Percentiles rank a stretch among this genome's conserved stretches.
phyloP scores from a whole-genome alignment of 306 rosid genomes.

The Cicer cuneatum region DNA sequence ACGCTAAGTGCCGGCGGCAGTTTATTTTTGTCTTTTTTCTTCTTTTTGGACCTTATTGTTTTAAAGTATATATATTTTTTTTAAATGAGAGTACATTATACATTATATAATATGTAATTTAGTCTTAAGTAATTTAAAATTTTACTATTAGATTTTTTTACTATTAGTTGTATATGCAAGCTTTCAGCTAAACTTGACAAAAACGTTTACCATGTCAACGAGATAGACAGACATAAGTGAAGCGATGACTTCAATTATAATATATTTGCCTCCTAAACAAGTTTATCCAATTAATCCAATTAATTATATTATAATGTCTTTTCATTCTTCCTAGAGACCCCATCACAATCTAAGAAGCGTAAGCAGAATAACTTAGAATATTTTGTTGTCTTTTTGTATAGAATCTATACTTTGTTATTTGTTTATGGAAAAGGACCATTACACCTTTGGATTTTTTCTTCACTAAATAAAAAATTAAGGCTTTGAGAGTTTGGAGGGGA shows the following conservation, averaged over 20 bases:
- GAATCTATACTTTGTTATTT: slow-evolving; percentile 14
- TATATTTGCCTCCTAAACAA: slow-evolving; percentile 41
- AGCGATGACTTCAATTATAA: slow-evolving; percentile 35
- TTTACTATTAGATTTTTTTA: background rate
- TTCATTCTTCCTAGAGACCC: slow-evolving; percentile 45
- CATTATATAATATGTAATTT: background rate
- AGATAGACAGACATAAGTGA: slow-evolving; percentile 36
- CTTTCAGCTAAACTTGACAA: slow-evolving; percentile 43
- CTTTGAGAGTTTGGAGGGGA: too few relatives aligned
- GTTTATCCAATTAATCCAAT: slow-evolving; percentile 17
- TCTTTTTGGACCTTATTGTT: background rate
- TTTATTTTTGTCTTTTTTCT: background rate
- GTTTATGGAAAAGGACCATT: background rate
- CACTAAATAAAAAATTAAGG: background rate
- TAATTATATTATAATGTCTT: slow-evolving; percentile 43
- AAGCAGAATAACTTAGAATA: slow-evolving; percentile 24
- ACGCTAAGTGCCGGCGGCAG: slow-evolving; percentile 22
- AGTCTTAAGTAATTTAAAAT: background rate
- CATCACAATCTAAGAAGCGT: slow-evolving; percentile 41
- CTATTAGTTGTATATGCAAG: background rate
- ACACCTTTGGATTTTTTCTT: slow-evolving; percentile 18
- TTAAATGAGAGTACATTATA: background rate
- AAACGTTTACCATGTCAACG: slow-evolving; percentile 47
- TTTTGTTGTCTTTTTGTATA: slow-evolving; percentile 31
- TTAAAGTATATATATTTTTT: background rate